These are phyloP conservation scores for Cyberlindnera xylosilytica DNA, from an alignment of 805 yeast species.

Conservation along the genomic window DNA sequence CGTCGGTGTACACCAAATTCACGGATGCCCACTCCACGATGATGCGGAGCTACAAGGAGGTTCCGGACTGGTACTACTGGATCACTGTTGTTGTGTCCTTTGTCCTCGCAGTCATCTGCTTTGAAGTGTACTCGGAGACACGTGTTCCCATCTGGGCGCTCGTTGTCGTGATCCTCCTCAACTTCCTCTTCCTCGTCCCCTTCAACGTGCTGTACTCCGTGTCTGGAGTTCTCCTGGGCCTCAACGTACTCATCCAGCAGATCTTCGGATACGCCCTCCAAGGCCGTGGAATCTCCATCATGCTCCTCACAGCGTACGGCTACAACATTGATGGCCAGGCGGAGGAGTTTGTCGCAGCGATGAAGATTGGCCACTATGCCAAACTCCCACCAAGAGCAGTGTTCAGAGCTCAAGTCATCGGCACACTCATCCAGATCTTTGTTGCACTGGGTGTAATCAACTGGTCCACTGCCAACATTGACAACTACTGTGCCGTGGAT, in stretches of 20 bases:
- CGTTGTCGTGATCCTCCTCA: constrained; percentile 49
- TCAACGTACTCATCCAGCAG: constrained; percentile 53
- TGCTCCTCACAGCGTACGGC: constrained; percentile 49
- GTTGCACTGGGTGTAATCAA: constrained; percentile 33
- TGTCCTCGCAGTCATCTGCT: constrained; percentile 42
- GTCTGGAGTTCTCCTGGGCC: constrained; percentile 46
- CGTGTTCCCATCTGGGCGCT: constrained; percentile 61
- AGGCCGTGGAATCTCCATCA: constrained; percentile 52
- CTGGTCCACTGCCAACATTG: constrained; percentile 33
- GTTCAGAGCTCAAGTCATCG: constrained; percentile 43
- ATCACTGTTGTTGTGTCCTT: constrained; percentile 40
- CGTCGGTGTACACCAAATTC: constrained; percentile 9
- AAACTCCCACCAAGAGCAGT: constrained; percentile 58
- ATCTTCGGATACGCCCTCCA: constrained; percentile 50
- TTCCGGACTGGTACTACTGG: constrained; percentile 48
- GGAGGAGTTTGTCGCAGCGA: constrained; percentile 53
- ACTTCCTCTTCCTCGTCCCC: constrained; percentile 49
- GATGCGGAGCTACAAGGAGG: constrained; percentile 56
- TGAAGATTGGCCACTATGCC: constrained; percentile 42
- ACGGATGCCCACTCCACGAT: constrained; percentile 36
- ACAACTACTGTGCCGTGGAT: constrained; percentile 32
- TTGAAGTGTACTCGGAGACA: constrained; percentile 39
- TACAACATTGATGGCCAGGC: constrained; percentile 65
- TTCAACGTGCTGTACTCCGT: constrained; percentile 43
- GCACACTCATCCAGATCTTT: constrained; percentile 28